A percentile compares a stretch with the other conserved stretches of the same genome.
phyloP scores from a whole-genome alignment of 768 basidiomycete species.

The Bullera alba region DNA sequence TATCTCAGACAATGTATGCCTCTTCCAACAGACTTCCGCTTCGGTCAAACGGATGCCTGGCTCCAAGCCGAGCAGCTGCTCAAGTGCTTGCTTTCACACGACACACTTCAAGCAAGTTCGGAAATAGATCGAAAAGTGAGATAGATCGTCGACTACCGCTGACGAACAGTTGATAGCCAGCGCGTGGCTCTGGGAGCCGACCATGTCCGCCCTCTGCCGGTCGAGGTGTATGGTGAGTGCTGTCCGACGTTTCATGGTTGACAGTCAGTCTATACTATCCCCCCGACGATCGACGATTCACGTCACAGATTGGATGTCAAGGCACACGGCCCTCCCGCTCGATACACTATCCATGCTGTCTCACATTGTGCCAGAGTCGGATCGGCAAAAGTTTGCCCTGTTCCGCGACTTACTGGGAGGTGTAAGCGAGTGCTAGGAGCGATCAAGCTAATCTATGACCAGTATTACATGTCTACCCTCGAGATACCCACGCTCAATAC shows the following conservation, averaged over 20 bases:
- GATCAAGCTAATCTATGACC: constrained; percentile 1
- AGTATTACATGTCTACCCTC: constrained; percentile 12
- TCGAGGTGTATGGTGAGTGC: too few relatives aligned
- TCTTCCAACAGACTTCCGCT: constrained; percentile 17
- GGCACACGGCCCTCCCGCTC: too few relatives aligned
- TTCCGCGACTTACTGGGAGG: constrained; percentile 18
- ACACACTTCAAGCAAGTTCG: neutral
- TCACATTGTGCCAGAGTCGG: neutral
- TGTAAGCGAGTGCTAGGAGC: constrained; percentile 6
- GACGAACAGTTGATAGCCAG: too few relatives aligned
- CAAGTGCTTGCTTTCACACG: neutral
- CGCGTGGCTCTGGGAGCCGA: too few relatives aligned
- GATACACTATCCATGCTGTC: too few relatives aligned
- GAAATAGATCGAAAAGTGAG: neutral
- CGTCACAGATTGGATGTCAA: too few relatives aligned
- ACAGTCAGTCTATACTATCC: too few relatives aligned
- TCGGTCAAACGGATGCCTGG: neutral
- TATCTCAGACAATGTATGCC: constrained; percentile 43
- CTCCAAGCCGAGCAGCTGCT: neutral
- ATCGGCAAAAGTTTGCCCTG: constrained; percentile 1
- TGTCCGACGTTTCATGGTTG: too few relatives aligned
- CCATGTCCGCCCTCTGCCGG: too few relatives aligned
- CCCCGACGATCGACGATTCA: too few relatives aligned
- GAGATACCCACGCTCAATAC: constrained; percentile 14
- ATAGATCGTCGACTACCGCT: too few relatives aligned